phyloP scores from a whole-genome alignment of 2,329 filamentous ascomycete species.

The Colletotrichum echinochloae region DNA sequence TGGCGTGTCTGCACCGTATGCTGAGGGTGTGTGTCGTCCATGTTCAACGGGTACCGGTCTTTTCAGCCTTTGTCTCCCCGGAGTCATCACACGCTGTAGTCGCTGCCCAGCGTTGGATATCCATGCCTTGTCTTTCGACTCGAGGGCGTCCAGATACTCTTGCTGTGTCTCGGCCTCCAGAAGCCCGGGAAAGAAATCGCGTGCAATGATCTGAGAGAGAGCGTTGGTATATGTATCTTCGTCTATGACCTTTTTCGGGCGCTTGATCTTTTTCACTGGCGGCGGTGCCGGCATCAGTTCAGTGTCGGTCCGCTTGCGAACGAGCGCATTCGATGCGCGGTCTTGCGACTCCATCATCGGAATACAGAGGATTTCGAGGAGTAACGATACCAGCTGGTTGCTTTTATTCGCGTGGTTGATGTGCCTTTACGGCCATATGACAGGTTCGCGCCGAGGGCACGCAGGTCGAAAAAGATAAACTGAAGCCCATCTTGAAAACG shows the following conservation, averaged over 20 bases:
- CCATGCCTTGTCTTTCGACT: constrained; percentile 87
- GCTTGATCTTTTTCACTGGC: constrained; percentile 87
- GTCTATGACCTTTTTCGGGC: constrained; percentile 87
- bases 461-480: not conserved
- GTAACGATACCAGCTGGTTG: not conserved
- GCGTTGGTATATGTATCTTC: constrained; percentile 94
- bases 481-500: constrained; percentile 16
- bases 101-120: constrained; percentile 83
- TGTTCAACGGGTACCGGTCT: constrained; percentile 46
- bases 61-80: constrained; percentile 62
- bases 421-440: constrained; percentile 6
- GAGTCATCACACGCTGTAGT: constrained; percentile 84
- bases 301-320: constrained; percentile 74
- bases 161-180: constrained; percentile 87
- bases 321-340: constrained; percentile 67
- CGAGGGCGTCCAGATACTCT: constrained; percentile 91
- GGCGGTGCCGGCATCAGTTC: constrained; percentile 92
- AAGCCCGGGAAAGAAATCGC: constrained; percentile 96
- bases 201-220: constrained; percentile 92
- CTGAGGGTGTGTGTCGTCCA: constrained; percentile 69
- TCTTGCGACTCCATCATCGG: constrained; percentile 52
- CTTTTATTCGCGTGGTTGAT: too few species aligned
- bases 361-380: not conserved
- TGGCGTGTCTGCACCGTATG: constrained; percentile 81
- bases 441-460: not conserved